Evolutionary conservation across 345 rosid species (phyloP).

Genomic region (Eucalyptus polybractea): DNA sequence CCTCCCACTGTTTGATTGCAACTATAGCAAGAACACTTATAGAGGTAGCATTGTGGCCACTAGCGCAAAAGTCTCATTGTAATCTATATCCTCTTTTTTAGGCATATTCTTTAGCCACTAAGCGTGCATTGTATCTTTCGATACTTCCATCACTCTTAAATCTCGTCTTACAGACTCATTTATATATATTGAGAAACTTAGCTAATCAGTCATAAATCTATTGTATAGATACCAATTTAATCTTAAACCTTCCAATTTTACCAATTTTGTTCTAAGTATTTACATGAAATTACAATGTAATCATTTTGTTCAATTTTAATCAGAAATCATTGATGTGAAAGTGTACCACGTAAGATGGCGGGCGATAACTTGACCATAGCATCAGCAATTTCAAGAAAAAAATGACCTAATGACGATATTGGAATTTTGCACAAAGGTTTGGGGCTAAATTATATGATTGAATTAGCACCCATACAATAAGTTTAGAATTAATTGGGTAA

Average conservation of each 20-base stretch:
- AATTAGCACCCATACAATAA: not conserved
- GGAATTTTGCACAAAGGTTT: not conserved
- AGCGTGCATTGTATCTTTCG: not conserved
- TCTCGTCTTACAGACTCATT: not conserved
- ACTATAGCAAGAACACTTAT: not conserved
- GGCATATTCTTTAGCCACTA: not conserved
- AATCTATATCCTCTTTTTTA: not conserved
- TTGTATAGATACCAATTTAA: not conserved
- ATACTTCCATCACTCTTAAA: not conserved
- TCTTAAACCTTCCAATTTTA: not conserved
- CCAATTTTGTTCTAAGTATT: not conserved
- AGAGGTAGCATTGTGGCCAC: not conserved
- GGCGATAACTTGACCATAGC: not conserved
- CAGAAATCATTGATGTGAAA: not conserved
- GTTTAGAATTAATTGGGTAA: not conserved
- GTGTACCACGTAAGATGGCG: accelerated
- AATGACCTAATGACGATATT: not conserved
- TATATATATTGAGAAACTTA: not conserved
- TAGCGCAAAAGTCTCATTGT: not conserved
- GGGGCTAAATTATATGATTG: not conserved
- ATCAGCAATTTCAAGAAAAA: not conserved
- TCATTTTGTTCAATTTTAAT: not conserved
- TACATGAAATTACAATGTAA: not conserved
- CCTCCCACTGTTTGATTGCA: not conserved
- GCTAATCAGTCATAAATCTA: not conserved